A percentile compares a stretch with the other conserved stretches of the same genome.
These are phyloP conservation scores for Amanita jacksonii DNA, from an alignment of 768 basidiomycete species.

Conservation along the genomic window DNA sequence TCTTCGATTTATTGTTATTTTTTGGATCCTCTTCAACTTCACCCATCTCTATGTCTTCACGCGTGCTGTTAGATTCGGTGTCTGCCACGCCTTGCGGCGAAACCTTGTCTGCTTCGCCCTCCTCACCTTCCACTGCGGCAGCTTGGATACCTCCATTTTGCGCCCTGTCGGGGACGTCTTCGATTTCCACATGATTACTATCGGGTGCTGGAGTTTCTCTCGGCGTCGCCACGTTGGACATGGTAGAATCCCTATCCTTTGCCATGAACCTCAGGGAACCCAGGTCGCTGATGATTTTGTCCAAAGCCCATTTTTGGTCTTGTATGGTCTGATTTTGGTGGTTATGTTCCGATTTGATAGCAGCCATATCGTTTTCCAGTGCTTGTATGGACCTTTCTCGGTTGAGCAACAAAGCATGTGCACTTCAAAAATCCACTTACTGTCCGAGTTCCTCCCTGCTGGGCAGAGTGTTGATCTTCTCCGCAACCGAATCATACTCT, in stretches of 20 bases:
- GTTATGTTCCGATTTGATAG: constrained; percentile 68
- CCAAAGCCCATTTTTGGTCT: constrained; percentile 59
- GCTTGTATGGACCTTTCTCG: constrained; percentile 48
- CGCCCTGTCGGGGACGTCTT: constrained; percentile 14
- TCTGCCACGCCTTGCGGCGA: constrained; percentile 7
- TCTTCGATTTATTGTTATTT: constrained; percentile 36
- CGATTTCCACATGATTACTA: constrained; percentile 9
- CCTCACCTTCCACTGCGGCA: constrained; percentile 25
- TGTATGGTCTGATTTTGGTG: constrained; percentile 57
- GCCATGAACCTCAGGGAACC: constrained; percentile 54
- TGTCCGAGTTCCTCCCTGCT: constrained; percentile 66
- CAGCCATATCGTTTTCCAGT: constrained; percentile 70
- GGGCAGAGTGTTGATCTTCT: constrained; percentile 73
- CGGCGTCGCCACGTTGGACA: constrained; percentile 34
- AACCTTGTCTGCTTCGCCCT: constrained; percentile 31
- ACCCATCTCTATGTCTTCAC: constrained; percentile 85
- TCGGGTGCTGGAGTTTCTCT: constrained; percentile 43
- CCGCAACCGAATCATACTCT: constrained; percentile 78
- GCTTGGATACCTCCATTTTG: constrained; percentile 23
- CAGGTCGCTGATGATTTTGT: constrained; percentile 54
- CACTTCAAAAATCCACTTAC: constrained; percentile 35
- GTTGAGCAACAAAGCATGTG: background rate
- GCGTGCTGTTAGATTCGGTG: constrained; percentile 14
- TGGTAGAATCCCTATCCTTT: constrained; percentile 47
- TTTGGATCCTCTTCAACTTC: constrained; percentile 71